Base-by-base conservation (phyloP, 225 moss, liverwort and hornwort species). In the Polytrichum formosum region DNA sequence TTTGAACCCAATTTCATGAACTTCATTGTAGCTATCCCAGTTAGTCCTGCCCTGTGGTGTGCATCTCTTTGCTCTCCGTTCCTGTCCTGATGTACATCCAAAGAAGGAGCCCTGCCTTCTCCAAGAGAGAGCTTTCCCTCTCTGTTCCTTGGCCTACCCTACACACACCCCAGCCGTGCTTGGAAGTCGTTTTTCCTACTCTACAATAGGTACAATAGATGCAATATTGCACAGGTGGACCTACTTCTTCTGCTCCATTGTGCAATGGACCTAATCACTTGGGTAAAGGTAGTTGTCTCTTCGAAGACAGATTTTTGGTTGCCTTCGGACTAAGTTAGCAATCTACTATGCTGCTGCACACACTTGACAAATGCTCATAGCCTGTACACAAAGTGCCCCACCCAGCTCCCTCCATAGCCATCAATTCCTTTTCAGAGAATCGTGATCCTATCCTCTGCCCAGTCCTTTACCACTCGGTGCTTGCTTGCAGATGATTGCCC, bases 1-100 rank as follows among this genome's bases (percentile, higher is more conserved):
- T 87, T 87, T 25, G 81, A 79, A 76, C 87, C 87, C 83, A 87
- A 71, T 71, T 81, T 87, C 87, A 87, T 83, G 76, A 83, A 87
- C 87, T 87, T 87, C 87, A 87, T 87, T 67, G 76, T 78, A 29
- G 72, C 67, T 64, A 60, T 71, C 62, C 70, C 37, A 54, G 80
- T 80, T 54, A 86, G 59, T 35, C 67, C 68, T 83, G 77, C 65
- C 75, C 75, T 68, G 56, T 56, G 10, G 18, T 59, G 9, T 10
- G 65, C 30, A 65, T 65, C 65, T 46, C 65, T 30, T 18, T 37
- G 62, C 16, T 63, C 62, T 63, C 4, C 62, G 23, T 26, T 63
- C 5, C 26, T 10, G 62, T 65, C 18, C 19, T 20, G 65, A 65
- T 65, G 30, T 18, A 4, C 22, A 65, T 31, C 65, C 17, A 19